A percentile compares a stretch with the other conserved stretches of the same genome.
Conservation (phyloP, 371 early-diverging fungal genomes). For the Rhizopus microsporus region DNA sequence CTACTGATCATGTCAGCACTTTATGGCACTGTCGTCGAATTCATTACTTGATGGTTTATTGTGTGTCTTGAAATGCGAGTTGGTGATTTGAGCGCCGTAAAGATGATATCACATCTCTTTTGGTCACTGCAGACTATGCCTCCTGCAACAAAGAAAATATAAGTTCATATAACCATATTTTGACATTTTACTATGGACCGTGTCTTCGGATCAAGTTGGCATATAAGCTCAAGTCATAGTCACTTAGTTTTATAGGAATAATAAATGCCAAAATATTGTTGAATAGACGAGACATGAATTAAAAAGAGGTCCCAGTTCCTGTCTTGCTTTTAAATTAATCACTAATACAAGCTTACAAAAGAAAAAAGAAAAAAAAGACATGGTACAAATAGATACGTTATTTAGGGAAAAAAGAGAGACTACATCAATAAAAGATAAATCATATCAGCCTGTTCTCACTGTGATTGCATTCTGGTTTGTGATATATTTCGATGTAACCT, state of each 20-base stretch:
- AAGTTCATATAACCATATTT: neutral
- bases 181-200: constrained; percentile 12
- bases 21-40: neutral
- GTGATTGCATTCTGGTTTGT: no score
- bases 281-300: neutral
- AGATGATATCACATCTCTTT: constrained; percentile 24
- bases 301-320: neutral
- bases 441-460: no score
- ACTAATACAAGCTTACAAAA: neutral
- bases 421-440: no score
- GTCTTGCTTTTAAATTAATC: neutral
- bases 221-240: constrained; percentile 11
- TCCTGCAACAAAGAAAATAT: constrained; percentile 14
- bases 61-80: constrained; percentile 34
- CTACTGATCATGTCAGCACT: neutral
- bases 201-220: constrained; percentile 16
- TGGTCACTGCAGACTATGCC: constrained; percentile 24
- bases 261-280: constrained; percentile 20
- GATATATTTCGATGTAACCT: no score
- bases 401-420: no score
- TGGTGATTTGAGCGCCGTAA: constrained; percentile 35
- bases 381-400: no score
- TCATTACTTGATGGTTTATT: constrained; percentile 22
- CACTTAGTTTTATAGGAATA: constrained; percentile 26
- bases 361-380: no score